phyloP scores from a whole-genome alignment of 1,284 basidiomycete genomes.

The Trichosporon asahii region DNA sequence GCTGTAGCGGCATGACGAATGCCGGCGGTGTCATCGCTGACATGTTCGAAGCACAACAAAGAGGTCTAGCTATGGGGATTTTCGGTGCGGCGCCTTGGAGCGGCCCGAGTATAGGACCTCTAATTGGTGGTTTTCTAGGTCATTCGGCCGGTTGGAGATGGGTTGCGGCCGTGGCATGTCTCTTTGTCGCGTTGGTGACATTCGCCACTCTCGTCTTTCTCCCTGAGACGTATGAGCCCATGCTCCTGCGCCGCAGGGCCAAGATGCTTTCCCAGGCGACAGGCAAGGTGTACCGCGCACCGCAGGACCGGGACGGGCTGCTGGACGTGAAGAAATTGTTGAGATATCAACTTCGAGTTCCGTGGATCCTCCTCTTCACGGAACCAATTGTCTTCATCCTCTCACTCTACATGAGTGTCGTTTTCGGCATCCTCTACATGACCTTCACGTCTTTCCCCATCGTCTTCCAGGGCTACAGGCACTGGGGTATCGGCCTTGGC shows the following conservation, averaged over 20 bases:
- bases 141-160: conserved; percentile 48
- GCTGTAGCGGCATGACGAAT: conserved; percentile 52
- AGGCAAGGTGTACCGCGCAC: conserved; percentile 45
- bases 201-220: conserved; percentile 29
- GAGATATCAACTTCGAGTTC: conserved; percentile 45
- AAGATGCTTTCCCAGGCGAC: conserved; percentile 42
- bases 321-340: conserved; percentile 39
- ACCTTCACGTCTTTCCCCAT: conserved; percentile 52
- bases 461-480: conserved; percentile 29
- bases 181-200: conserved; percentile 42
- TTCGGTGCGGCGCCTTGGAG: conserved; percentile 53
- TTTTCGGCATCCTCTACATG: conserved; percentile 47
- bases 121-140: conserved; percentile 46
- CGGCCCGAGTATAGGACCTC: conserved; percentile 50
- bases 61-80: conserved; percentile 54
- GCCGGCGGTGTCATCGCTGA: conserved; percentile 52
- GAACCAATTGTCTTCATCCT: conserved; percentile 53
- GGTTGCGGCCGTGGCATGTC: conserved; percentile 65
- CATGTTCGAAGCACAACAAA: conserved; percentile 47
- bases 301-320: conserved; percentile 49
- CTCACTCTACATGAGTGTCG: conserved; percentile 51
- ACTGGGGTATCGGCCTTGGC: conserved; percentile 53
- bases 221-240: conserved; percentile 53
- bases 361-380: conserved; percentile 49
- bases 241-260: conserved; percentile 49